Conservation (phyloP, 2,329 filamentous ascomycete genomes). For the Alternaria rosae region DNA sequence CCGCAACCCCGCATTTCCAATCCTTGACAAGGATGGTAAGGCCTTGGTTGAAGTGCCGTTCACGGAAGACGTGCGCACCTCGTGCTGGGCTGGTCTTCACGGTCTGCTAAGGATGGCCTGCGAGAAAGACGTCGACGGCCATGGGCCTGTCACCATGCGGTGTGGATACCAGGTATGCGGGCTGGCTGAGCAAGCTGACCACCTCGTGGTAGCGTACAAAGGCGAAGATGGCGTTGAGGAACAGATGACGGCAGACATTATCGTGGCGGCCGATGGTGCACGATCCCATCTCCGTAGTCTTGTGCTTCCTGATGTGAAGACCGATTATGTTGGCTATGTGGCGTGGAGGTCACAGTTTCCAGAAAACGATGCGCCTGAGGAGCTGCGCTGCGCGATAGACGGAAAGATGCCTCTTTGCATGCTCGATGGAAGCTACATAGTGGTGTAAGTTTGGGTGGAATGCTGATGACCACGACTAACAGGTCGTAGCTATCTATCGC, state of each 20-base stretch:
- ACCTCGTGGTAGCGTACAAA: slow-evolving; percentile 7
- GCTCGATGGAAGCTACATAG: slow-evolving; percentile 12
- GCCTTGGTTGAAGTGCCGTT: slow-evolving; percentile 9
- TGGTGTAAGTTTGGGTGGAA: slow-evolving; percentile 4
- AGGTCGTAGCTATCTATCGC: slow-evolving; percentile 47
- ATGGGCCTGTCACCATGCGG: slow-evolving; percentile 4
- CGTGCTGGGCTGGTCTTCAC: slow-evolving; percentile 26
- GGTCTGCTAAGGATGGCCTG: slow-evolving; percentile 16
- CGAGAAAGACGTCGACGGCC: neutral
- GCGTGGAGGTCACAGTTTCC: slow-evolving; percentile 26
- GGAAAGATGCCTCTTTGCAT: slow-evolving; percentile 15
- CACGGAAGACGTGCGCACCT: slow-evolving; percentile 13
- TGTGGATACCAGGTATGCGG: slow-evolving; percentile 10
- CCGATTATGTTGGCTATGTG: slow-evolving; percentile 27
- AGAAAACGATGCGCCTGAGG: slow-evolving; percentile 11
- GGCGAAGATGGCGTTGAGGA: neutral
- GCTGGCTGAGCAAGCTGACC: slow-evolving; percentile 10
- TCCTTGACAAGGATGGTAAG: slow-evolving; percentile 16
- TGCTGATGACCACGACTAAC: neutral
- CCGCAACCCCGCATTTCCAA: slow-evolving; percentile 14
- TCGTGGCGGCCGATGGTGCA: slow-evolving; percentile 30
- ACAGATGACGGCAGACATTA: slow-evolving; percentile 9
- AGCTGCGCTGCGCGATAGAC: slow-evolving; percentile 9
- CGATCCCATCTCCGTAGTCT: slow-evolving; percentile 17
- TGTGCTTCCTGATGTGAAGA: slow-evolving; percentile 16